These are phyloP conservation scores for Aspergillus sp. DNA, from an alignment of 2,329 filamentous ascomycete species.

Conservation along the genomic window DNA sequence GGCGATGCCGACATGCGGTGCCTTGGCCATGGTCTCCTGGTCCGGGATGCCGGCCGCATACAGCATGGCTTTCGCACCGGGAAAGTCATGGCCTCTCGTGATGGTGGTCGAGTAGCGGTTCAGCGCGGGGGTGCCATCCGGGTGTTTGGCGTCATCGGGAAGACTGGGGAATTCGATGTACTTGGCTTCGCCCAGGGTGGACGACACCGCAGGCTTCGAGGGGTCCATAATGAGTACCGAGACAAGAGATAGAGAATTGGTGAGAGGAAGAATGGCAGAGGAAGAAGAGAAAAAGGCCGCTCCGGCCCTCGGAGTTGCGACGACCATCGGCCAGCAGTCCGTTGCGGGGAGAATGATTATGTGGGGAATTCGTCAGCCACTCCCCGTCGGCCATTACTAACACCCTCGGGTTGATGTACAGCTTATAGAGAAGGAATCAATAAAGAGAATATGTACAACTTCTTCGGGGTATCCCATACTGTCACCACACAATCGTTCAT, in stretches of 20 bases:
- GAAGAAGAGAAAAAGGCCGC: background rate
- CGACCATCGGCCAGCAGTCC: constrained; percentile 8
- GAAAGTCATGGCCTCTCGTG: constrained; percentile 84
- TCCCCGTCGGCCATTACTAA: too few species aligned
- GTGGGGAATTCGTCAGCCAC: background rate
- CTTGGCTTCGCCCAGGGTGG: constrained; percentile 44
- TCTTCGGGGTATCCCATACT: constrained; percentile 8
- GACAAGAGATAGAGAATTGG: background rate
- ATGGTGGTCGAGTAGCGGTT: constrained; percentile 85
- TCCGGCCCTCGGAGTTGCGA: constrained; percentile 13
- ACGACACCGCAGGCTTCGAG: constrained; percentile 18
- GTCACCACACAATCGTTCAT: constrained; percentile 1
- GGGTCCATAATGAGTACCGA: constrained; percentile 20
- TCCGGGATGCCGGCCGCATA: constrained; percentile 89
- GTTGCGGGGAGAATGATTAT: constrained; percentile 7
- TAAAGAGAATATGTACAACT: background rate
- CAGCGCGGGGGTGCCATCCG: constrained; percentile 63
- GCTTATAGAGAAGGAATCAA: too few species aligned
- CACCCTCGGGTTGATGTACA: too few species aligned
- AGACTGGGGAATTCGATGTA: constrained; percentile 60
- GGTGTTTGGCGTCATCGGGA: constrained; percentile 49
- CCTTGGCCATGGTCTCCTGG: constrained; percentile 80
- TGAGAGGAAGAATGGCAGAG: background rate
- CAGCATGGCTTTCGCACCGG: constrained; percentile 92
- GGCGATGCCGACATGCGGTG: constrained; percentile 85